Percentiles rank a stretch among this genome's conserved stretches.
Conservation (phyloP, 2,329 filamentous ascomycete species). For the Hymenoscyphus scutula region DNA sequence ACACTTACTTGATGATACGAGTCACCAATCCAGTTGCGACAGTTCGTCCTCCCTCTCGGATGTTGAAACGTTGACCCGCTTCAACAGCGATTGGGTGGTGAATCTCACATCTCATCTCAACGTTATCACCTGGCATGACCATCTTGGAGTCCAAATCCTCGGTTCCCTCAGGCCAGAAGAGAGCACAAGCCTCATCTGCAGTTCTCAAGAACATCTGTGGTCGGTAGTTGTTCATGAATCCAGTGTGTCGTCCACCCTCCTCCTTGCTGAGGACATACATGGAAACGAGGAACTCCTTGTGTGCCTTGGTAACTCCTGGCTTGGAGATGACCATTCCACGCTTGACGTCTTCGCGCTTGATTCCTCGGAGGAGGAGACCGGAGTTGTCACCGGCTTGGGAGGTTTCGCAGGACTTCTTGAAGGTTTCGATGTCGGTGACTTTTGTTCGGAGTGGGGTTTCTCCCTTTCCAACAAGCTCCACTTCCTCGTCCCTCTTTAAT, state of each 20-base stretch:
- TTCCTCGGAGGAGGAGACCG: conserved; percentile 89
- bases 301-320: conserved; percentile 80
- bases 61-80: conserved; percentile 92
- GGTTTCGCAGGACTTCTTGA: conserved; percentile 99
- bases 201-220: conserved; percentile 96
- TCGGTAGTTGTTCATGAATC: conserved; percentile 94
- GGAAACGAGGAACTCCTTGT: conserved; percentile 89
- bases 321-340: conserved; percentile 93
- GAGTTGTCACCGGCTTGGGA: conserved; percentile 97
- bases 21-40: conserved; percentile 83
- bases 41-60: conserved; percentile 92
- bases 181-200: conserved; percentile 73
- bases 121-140: conserved; percentile 98
- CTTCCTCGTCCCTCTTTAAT: conserved; percentile 89
- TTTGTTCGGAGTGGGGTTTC: conserved; percentile 88
- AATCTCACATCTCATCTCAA: conserved; percentile 91
- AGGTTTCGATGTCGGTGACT: conserved; percentile 99
- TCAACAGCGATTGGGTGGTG: conserved; percentile 85
- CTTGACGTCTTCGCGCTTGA: conserved; percentile 90
- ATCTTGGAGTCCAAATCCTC: conserved; percentile 71
- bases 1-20: conserved; percentile 55
- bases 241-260: conserved; percentile 94
- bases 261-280: conserved; percentile 98
- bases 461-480: conserved; percentile 91
- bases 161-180: conserved; percentile 83